Conservation (phyloP, 1,284 basidiomycete genomes). For the Naganishia liquefaciens region DNA sequence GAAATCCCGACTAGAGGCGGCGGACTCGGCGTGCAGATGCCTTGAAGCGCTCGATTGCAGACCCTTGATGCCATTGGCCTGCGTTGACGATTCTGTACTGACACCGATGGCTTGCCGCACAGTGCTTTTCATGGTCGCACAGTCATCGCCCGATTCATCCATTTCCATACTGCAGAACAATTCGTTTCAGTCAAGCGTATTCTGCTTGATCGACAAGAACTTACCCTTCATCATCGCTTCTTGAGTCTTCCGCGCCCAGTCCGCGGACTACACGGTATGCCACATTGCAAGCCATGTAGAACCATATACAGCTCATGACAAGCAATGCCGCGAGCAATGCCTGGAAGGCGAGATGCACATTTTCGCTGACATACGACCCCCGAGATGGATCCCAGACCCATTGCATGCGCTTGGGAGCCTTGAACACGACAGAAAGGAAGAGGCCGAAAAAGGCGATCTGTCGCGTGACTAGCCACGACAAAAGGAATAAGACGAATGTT, state of each 20-base stretch:
- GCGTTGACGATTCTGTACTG: background rate
- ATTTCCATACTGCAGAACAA: too few species aligned
- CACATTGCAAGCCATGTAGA: slow-evolving; percentile 76
- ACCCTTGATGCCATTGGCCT: slow-evolving; percentile 1
- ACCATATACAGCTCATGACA: slow-evolving; percentile 79
- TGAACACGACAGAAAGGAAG: slow-evolving; percentile 64
- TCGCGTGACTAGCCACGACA: slow-evolving; percentile 86
- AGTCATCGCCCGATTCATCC: too few species aligned
- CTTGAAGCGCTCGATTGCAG: background rate
- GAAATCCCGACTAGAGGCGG: too few species aligned
- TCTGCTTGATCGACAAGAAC: too few species aligned
- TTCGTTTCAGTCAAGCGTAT: too few species aligned
- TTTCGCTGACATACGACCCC: slow-evolving; percentile 62
- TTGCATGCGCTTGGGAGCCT: slow-evolving; percentile 59
- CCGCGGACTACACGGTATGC: slow-evolving; percentile 77
- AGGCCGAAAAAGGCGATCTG: slow-evolving; percentile 74
- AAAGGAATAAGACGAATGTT: slow-evolving; percentile 76
- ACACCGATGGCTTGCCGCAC: slow-evolving; percentile 3
- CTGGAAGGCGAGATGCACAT: slow-evolving; percentile 60
- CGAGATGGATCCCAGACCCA: slow-evolving; percentile 64
- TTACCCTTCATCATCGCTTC: slow-evolving; percentile 73
- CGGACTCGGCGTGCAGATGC: too few species aligned
- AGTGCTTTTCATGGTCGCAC: slow-evolving; percentile 1
- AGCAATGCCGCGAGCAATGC: slow-evolving; percentile 61
- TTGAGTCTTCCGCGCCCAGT: slow-evolving; percentile 74